Evolutionary conservation across 257 asterid species (phyloP).

Genomic region (Solanum boliviense): DNA sequence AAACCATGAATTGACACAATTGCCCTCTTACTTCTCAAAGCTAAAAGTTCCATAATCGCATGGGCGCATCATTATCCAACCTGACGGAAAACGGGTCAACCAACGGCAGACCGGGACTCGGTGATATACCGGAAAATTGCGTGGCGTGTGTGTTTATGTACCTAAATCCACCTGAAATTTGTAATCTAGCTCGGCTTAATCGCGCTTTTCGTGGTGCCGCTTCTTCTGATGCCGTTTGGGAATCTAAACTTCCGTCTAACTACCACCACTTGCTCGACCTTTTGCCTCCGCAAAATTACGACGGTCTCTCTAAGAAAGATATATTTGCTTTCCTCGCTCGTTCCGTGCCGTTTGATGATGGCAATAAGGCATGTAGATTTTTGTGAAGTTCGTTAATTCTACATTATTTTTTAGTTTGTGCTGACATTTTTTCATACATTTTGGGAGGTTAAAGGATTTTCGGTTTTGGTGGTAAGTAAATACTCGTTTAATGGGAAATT

Average conservation of each 20-base stretch:
- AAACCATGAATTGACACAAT: slow-evolving; percentile 1
- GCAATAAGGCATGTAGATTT: slow-evolving; percentile 43
- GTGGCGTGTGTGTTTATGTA: slow-evolving; percentile 80
- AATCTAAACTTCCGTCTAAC: slow-evolving; percentile 81
- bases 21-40: background rate
- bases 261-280: slow-evolving; percentile 55
- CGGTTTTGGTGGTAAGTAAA: background rate
- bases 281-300: slow-evolving; percentile 27
- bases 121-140: slow-evolving; percentile 97
- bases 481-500: background rate
- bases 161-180: slow-evolving; percentile 91
- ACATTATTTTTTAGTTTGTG: background rate
- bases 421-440: background rate
- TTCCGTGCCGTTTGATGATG: slow-evolving; percentile 64
- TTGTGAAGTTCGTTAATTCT: background rate
- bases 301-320: slow-evolving; percentile 44
- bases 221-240: slow-evolving; percentile 96
- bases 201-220: slow-evolving; percentile 99
- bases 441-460: background rate
- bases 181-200: slow-evolving; percentile 89
- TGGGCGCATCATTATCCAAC: slow-evolving; percentile 92
- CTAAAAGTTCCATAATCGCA: background rate
- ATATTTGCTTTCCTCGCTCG: slow-evolving; percentile 77
- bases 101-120: slow-evolving; percentile 65
- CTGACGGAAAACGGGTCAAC: slow-evolving; percentile 63